These are phyloP conservation scores for Postia placenta DNA, from an alignment of 768 basidiomycete genomes.

Conservation along the genomic window DNA sequence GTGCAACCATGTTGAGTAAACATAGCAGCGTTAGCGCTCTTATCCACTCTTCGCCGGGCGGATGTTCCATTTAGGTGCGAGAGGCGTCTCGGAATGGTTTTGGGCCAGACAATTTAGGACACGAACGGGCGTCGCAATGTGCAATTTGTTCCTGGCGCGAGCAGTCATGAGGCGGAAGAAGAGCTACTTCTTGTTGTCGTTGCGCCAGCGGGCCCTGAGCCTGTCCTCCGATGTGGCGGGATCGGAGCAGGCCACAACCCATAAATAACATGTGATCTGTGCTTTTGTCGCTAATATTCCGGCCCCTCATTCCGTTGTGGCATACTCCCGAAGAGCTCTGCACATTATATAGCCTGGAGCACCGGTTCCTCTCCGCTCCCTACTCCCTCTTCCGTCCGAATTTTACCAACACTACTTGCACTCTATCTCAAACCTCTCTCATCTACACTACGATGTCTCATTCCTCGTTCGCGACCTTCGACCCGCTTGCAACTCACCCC, in stretches of 20 bases:
- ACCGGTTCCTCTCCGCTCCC: conserved; percentile 4
- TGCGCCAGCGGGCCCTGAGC: no score
- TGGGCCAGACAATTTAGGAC: no score
- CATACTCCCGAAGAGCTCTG: not conserved
- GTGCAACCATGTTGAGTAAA: not conserved
- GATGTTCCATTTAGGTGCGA: no score
- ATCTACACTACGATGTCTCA: conserved; percentile 9
- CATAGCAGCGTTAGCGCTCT: not conserved
- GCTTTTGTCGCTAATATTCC: conserved; percentile 1
- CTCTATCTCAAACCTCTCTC: not conserved
- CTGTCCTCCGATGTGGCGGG: not conserved
- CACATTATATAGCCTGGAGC: conserved; percentile 5
- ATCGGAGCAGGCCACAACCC: conserved; percentile 1
- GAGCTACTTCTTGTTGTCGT: not conserved
- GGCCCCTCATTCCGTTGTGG: conserved; percentile 1
- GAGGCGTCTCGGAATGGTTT: not conserved
- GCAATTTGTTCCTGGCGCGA: no score
- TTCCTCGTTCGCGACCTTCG: conserved; percentile 37
- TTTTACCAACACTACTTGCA: no score
- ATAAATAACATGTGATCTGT: conserved; percentile 6
- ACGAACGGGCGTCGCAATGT: no score
- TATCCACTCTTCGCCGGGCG: not conserved
- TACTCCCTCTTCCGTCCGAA: conserved; percentile 2
- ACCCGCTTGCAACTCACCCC: conserved; percentile 54
- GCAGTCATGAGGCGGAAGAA: not conserved